phyloP scores from a whole-genome alignment of 495 filamentous ascomycete genomes.

The Trichoderma parareesei region DNA sequence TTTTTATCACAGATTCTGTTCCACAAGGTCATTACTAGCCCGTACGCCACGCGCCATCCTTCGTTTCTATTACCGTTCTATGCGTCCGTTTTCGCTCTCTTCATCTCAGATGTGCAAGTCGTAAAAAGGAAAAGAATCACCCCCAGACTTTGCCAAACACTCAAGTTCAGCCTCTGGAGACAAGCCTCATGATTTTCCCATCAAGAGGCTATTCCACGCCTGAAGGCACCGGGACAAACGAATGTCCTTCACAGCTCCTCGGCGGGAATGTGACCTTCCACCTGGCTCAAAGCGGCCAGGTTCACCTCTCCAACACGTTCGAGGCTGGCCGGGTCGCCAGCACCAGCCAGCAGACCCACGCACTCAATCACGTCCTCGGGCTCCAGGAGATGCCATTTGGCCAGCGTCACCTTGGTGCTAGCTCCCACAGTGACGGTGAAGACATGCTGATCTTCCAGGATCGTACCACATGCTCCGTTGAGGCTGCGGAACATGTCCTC shows the following conservation, averaged over 20 bases:
- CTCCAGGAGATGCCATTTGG: conserved; percentile 79
- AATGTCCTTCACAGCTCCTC: not conserved
- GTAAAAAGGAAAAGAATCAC: not conserved
- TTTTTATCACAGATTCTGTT: no score
- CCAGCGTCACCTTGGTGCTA: conserved; percentile 76
- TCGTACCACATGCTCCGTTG: conserved; percentile 44
- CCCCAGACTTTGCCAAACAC: not conserved
- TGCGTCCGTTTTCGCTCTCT: not conserved
- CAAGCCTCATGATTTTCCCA: not conserved
- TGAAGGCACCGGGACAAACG: no score
- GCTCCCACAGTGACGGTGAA: conserved; percentile 87
- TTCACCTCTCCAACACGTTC: conserved; percentile 38
- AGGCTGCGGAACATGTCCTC: conserved; percentile 79
- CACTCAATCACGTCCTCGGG: conserved; percentile 78
- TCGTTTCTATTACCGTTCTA: not conserved
- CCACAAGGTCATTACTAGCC: not conserved
- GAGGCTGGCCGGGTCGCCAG: conserved; percentile 16
- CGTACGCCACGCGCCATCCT: conserved; percentile 6
- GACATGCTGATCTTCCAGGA: conserved; percentile 47
- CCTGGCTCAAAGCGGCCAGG: conserved; percentile 33
- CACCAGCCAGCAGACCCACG: conserved; percentile 57
- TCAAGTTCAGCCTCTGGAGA: not conserved
- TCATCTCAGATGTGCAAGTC: not conserved
- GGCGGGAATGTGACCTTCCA: conserved; percentile 35
- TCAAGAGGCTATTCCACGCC: not conserved